Conservation (phyloP, 306 rosid species). For the Oxytropis ochrocephala region DNA sequence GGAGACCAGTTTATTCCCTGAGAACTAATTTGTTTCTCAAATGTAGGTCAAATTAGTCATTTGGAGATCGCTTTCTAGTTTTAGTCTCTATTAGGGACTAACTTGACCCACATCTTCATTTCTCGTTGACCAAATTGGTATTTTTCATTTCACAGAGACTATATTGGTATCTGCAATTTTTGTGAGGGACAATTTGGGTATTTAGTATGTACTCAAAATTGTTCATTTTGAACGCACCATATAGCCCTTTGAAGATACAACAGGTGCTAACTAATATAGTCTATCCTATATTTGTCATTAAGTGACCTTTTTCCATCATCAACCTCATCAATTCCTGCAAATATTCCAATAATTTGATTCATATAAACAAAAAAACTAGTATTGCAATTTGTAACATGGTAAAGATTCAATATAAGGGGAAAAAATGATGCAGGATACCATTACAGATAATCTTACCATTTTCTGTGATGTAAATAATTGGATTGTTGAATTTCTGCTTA, state of each 20-base stretch:
- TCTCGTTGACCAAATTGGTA: too few relatives aligned
- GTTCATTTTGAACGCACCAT: conserved; percentile 32
- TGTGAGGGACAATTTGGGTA: too few relatives aligned
- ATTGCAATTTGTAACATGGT: background rate
- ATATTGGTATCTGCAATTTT: too few relatives aligned
- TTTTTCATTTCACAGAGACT: too few relatives aligned
- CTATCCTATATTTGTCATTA: conserved; percentile 36
- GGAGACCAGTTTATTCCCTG: too few relatives aligned
- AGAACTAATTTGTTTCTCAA: too few relatives aligned
- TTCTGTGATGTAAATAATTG: conserved; percentile 54
- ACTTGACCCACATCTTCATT: too few relatives aligned
- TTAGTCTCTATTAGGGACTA: too few relatives aligned
- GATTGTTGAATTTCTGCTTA: conserved; percentile 42
- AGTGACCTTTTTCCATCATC: conserved; percentile 41
- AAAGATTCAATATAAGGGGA: background rate
- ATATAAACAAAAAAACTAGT: background rate
- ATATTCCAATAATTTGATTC: background rate
- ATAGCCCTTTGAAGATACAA: conserved; percentile 39
- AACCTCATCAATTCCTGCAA: conserved; percentile 50
- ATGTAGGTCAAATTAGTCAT: too few relatives aligned
- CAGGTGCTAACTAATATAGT: conserved; percentile 37
- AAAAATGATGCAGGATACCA: background rate
- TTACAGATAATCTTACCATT: conserved; percentile 43
- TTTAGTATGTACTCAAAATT: background rate
- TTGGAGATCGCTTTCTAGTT: too few relatives aligned